phyloP scores from a whole-genome alignment of 495 filamentous ascomycete species.

The Xylaria palmicola region DNA sequence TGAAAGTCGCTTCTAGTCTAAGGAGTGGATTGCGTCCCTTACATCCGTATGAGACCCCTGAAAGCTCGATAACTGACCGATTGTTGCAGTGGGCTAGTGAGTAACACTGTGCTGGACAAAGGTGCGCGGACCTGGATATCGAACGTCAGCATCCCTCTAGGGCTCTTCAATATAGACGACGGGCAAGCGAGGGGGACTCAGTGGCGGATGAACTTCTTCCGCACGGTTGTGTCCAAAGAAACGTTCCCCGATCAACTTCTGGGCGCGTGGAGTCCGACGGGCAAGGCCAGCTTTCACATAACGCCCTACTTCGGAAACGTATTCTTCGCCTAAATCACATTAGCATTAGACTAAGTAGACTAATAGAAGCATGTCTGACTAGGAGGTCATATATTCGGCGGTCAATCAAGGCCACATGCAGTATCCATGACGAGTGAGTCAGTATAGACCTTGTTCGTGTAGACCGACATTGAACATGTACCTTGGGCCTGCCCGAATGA shows the following conservation, averaged over 20 bases:
- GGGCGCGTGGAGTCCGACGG: slow-evolving; percentile 33
- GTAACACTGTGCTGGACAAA: slow-evolving; percentile 28
- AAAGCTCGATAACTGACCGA: not conserved
- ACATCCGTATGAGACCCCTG: not conserved
- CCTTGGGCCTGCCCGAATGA: too few species aligned
- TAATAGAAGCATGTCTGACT: not conserved
- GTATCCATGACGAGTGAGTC: too few species aligned
- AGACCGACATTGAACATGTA: too few species aligned
- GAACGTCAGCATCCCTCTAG: slow-evolving; percentile 26
- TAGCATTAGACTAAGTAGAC: not conserved
- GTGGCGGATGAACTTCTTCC: slow-evolving; percentile 39
- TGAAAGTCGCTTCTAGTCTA: too few species aligned
- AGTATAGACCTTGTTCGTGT: too few species aligned
- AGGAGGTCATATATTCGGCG: not conserved
- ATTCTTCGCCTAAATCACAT: slow-evolving; percentile 20
- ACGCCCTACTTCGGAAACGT: slow-evolving; percentile 34
- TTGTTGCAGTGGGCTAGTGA: slow-evolving; percentile 18
- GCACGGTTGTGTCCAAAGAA: slow-evolving; percentile 29
- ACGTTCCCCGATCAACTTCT: slow-evolving; percentile 31
- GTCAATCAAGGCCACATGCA: not conserved
- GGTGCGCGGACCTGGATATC: slow-evolving; percentile 28
- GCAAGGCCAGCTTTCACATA: slow-evolving; percentile 35
- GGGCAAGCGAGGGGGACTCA: slow-evolving; percentile 29
- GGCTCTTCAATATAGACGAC: slow-evolving; percentile 35
- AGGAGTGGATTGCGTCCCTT: too few species aligned